A percentile compares a stretch with the other conserved stretches of the same genome.
Evolutionary conservation across 352 stramenopile genomes (phyloP).

Genomic region (Phytopythium mirpurense): DNA sequence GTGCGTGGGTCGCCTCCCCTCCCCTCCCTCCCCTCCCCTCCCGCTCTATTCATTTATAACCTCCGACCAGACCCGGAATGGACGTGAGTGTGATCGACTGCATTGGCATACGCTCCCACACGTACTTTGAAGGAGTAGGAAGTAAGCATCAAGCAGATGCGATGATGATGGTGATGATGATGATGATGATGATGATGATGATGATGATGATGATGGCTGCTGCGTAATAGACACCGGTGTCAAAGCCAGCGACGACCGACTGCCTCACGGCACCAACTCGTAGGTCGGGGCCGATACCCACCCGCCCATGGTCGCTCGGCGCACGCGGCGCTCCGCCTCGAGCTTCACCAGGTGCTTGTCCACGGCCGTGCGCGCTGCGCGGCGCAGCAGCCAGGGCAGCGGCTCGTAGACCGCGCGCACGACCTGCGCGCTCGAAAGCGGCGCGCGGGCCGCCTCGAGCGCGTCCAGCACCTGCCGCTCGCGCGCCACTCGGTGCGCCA

Average conservation of each 20-base stretch:
- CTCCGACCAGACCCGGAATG: not conserved
- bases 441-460: constrained; percentile 12
- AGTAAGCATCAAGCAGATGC: too few species aligned
- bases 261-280: constrained; percentile 11
- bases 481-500: constrained; percentile 63
- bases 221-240: not conserved
- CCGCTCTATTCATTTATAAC: constrained; percentile 9
- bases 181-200: too few species aligned
- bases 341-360: constrained; percentile 69
- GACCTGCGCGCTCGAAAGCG: constrained; percentile 40
- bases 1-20: not conserved
- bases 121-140: too few species aligned
- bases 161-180: too few species aligned
- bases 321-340: constrained; percentile 33
- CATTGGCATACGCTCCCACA: too few species aligned
- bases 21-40: too few species aligned
- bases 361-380: constrained; percentile 47
- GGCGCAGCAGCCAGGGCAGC: constrained; percentile 43
- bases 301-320: constrained; percentile 5
- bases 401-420: constrained; percentile 47
- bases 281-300: constrained; percentile 35
- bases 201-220: too few species aligned
- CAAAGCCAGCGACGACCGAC: too few species aligned
- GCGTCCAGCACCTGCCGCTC: constrained; percentile 58
- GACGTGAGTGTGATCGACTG: not conserved